These are phyloP conservation scores for Copromyces sp. DNA, from an alignment of 495 filamentous ascomycete species.

Conservation along the genomic window DNA sequence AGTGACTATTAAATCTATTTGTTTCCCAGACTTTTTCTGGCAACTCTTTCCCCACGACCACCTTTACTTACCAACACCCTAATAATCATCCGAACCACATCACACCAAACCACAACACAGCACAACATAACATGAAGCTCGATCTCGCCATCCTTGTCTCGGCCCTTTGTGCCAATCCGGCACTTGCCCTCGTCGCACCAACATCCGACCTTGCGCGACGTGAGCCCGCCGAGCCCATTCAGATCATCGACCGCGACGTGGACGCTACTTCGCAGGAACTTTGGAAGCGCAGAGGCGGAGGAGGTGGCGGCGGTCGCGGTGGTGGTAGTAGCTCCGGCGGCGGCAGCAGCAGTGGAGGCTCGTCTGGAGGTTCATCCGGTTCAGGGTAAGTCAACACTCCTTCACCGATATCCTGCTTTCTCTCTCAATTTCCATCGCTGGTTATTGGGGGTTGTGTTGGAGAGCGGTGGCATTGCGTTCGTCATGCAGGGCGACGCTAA, in stretches of 20 bases:
- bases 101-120: background rate
- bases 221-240: constrained; percentile 15
- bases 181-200: background rate
- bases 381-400: constrained; percentile 5
- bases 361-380: constrained; percentile 16
- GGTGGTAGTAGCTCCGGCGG: constrained; percentile 31
- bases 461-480: background rate
- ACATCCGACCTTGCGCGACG: constrained; percentile 5
- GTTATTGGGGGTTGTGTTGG: background rate
- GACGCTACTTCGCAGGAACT: constrained; percentile 26
- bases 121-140: background rate
- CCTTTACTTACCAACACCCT: background rate
- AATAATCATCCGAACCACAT: background rate
- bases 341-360: constrained; percentile 28
- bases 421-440: background rate
- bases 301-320: constrained; percentile 41
- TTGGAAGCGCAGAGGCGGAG: constrained; percentile 49
- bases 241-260: constrained; percentile 14
- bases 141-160: constrained; percentile 1
- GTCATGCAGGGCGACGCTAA: background rate
- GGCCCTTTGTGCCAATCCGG: background rate
- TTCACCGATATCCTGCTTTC: background rate
- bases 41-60: background rate
- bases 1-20: background rate
- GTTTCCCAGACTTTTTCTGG: background rate